Conservation (phyloP, 1,284 basidiomycete genomes). For the Fomitopsis pinicola region DNA sequence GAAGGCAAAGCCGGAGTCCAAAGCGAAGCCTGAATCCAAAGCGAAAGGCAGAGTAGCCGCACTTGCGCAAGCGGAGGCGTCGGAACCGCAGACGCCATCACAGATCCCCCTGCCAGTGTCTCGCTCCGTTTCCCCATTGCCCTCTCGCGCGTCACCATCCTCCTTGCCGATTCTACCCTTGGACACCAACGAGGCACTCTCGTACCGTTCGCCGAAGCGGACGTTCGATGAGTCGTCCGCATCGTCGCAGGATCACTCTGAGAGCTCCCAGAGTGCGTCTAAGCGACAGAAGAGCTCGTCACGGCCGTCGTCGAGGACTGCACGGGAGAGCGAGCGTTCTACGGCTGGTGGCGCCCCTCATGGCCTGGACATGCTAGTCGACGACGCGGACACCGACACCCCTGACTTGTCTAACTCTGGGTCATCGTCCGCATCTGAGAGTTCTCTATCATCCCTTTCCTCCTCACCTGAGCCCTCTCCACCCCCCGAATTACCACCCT, state of each 20-base stretch:
- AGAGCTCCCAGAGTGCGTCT: slow-evolving; percentile 37
- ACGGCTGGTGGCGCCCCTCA: neutral
- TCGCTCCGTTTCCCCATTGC: slow-evolving; percentile 42
- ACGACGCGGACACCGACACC: slow-evolving; percentile 35
- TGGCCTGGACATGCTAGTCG: slow-evolving; percentile 18
- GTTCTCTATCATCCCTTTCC: slow-evolving; percentile 36
- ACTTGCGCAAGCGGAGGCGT: slow-evolving; percentile 8
- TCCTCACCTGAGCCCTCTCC: slow-evolving; percentile 38
- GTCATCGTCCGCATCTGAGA: slow-evolving; percentile 36
- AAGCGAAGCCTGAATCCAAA: slow-evolving; percentile 11
- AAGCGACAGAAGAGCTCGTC: slow-evolving; percentile 37
- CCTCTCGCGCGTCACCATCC: slow-evolving; percentile 24
- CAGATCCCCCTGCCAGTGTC: slow-evolving; percentile 40
- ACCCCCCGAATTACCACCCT: slow-evolving; percentile 26
- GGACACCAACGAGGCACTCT: slow-evolving; percentile 16
- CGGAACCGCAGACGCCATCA: slow-evolving; percentile 22
- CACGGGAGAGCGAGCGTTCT: slow-evolving; percentile 7
- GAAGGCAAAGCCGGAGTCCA: slow-evolving; percentile 16
- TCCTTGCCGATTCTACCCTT: slow-evolving; percentile 7
- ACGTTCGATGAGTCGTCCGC: slow-evolving; percentile 62
- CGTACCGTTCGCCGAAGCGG: slow-evolving; percentile 56
- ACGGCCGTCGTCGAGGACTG: slow-evolving; percentile 12
- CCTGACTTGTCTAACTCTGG: slow-evolving; percentile 40
- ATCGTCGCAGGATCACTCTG: slow-evolving; percentile 28
- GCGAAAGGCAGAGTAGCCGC: slow-evolving; percentile 9